Conservation (phyloP, 1,284 basidiomycete genomes). For the Irpex sp. region DNA sequence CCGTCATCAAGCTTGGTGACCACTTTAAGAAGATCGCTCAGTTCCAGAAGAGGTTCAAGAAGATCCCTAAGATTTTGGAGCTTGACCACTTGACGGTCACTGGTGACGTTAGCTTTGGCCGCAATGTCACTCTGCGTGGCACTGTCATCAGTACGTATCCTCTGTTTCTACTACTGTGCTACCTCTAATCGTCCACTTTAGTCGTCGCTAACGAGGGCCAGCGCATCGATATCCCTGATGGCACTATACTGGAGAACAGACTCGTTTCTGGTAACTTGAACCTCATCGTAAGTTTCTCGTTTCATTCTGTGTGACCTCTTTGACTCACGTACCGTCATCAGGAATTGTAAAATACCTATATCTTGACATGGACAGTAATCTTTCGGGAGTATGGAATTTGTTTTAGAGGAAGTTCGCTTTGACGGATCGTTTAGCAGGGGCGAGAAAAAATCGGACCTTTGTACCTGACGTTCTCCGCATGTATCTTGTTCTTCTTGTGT, state of each 20-base stretch:
- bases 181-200: constrained; percentile 14
- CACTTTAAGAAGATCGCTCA: constrained; percentile 92
- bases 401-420: background rate
- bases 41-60: constrained; percentile 98
- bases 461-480: background rate
- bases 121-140: constrained; percentile 83
- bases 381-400: constrained; percentile 1
- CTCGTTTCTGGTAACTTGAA: constrained; percentile 27
- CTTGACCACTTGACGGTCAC: constrained; percentile 96
- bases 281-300: constrained; percentile 19
- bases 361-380: background rate
- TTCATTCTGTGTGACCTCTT: background rate
- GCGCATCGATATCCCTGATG: constrained; percentile 93
- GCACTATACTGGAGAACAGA: constrained; percentile 88
- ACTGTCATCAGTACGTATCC: constrained; percentile 66
- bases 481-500: background rate
- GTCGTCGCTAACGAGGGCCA: constrained; percentile 91
- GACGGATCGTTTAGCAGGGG: background rate
- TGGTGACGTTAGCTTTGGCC: constrained; percentile 94
- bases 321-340: background rate
- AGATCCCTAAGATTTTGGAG: constrained; percentile 90
- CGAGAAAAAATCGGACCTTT: background rate
- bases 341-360: constrained; percentile 8
- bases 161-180: background rate
- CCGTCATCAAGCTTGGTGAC: constrained; percentile 96